Evolutionary conservation across 768 basidiomycete genomes (phyloP).

Genomic region (Kwoniella bestiolae): DNA sequence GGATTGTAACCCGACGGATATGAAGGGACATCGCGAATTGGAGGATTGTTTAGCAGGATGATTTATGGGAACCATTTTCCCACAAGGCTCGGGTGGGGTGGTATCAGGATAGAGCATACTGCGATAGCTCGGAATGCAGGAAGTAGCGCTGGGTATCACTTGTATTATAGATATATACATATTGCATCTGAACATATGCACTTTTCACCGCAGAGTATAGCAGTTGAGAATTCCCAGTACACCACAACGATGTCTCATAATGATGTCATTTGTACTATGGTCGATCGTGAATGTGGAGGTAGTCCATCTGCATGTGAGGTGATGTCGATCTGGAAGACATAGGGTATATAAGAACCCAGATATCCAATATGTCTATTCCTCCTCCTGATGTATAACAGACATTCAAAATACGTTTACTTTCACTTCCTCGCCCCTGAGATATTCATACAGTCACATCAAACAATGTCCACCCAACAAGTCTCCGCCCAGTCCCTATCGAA

Average conservation of each 20-base stretch:
- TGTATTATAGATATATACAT: neutral
- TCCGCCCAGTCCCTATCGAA: constrained; percentile 15
- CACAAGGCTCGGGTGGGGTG: no score
- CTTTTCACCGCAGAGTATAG: neutral
- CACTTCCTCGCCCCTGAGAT: no score
- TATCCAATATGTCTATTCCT: neutral
- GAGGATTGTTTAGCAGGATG: no score
- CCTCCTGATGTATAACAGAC: neutral
- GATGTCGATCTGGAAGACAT: neutral
- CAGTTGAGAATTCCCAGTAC: no score
- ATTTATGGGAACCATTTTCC: no score
- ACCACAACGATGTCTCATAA: neutral
- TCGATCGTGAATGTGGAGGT: constrained; percentile 28
- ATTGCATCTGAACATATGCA: constrained; percentile 9
- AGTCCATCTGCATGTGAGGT: constrained; percentile 14
- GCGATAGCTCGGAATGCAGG: no score
- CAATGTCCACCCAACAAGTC: constrained; percentile 7
- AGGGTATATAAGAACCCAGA: neutral
- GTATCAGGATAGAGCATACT: no score
- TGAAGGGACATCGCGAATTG: no score
- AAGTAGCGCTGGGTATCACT: no score
- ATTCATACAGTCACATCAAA: no score
- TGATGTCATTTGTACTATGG: constrained; percentile 20
- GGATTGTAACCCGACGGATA: no score
- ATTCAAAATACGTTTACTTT: no score